A percentile compares a stretch with the other conserved stretches of the same genome.
phyloP scores from a whole-genome alignment of 768 basidiomycete genomes.

The Kondoa subrosea region DNA sequence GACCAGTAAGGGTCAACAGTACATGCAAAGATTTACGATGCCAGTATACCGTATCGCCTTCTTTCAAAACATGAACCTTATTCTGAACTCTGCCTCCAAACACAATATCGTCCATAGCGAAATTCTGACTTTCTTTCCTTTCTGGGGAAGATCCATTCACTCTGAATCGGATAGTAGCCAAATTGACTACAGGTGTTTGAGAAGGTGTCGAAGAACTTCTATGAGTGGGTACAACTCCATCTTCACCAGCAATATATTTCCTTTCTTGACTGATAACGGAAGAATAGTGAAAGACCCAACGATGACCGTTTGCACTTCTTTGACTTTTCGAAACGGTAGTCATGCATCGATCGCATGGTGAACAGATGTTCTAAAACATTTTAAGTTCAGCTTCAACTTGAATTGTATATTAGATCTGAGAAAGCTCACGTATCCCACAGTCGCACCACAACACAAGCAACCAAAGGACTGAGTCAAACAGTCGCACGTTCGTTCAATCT shows the following conservation, averaged over 20 bases:
- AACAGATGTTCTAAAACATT: constrained; percentile 44
- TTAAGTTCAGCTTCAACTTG: constrained; percentile 56
- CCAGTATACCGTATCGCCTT: too few relatives aligned
- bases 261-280: constrained; percentile 23
- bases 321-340: constrained; percentile 37
- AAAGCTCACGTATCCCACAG: constrained; percentile 44
- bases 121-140: too few relatives aligned
- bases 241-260: constrained; percentile 16
- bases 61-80: too few relatives aligned
- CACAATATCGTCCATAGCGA: too few relatives aligned
- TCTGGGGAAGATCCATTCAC: too few relatives aligned
- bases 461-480: constrained; percentile 67
- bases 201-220: too few relatives aligned
- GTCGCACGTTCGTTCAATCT: constrained; percentile 51
- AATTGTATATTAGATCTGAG: constrained; percentile 27
- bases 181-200: too few relatives aligned
- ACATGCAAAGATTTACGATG: too few relatives aligned
- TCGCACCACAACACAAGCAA: constrained; percentile 58
- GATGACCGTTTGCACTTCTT: constrained; percentile 58
- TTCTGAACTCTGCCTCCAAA: too few relatives aligned
- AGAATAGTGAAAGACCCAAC: constrained; percentile 58
- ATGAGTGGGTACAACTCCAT: constrained; percentile 10
- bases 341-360: constrained; percentile 29
- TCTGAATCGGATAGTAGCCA: too few relatives aligned
- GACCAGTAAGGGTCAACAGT: too few relatives aligned